Evolutionary conservation across 352 stramenopile genomes (phyloP).

Genomic region (Phytopythium boreale): DNA sequence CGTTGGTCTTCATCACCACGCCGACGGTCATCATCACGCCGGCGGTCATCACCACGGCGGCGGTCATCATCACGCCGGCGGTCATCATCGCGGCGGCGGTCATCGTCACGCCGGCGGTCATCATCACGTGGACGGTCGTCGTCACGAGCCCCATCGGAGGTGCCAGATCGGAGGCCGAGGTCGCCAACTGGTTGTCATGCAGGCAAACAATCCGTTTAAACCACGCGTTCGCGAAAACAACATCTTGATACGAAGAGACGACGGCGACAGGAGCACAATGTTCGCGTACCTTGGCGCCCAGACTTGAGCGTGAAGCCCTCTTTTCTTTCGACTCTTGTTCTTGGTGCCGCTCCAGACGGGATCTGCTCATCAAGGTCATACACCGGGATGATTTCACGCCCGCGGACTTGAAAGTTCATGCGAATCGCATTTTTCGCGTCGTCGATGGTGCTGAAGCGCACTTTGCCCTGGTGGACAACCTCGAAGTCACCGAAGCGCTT

Average conservation of each 20-base stretch:
- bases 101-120: constrained; percentile 16
- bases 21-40: constrained; percentile 14
- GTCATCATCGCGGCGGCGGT: constrained; percentile 14
- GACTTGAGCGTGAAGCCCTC: constrained; percentile 54
- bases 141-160: neutral
- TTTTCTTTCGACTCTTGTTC: constrained; percentile 22
- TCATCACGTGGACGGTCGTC: neutral
- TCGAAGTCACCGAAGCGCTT: constrained; percentile 47
- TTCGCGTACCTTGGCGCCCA: constrained; percentile 35
- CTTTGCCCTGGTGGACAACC: constrained; percentile 32
- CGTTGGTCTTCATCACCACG: neutral
- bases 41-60: constrained; percentile 11
- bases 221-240: neutral
- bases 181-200: constrained; percentile 1
- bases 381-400: constrained; percentile 53
- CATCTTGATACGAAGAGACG: neutral
- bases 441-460: constrained; percentile 54
- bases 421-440: constrained; percentile 58
- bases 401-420: constrained; percentile 43
- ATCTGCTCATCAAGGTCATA: constrained; percentile 72
- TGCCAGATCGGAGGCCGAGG: neutral
- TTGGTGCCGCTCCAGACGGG: constrained; percentile 36
- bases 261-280: neutral
- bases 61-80: constrained; percentile 15
- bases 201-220: constrained; percentile 1